Conservation (phyloP, 2,329 filamentous ascomycete genomes). For the Fusarium mexicanum region DNA sequence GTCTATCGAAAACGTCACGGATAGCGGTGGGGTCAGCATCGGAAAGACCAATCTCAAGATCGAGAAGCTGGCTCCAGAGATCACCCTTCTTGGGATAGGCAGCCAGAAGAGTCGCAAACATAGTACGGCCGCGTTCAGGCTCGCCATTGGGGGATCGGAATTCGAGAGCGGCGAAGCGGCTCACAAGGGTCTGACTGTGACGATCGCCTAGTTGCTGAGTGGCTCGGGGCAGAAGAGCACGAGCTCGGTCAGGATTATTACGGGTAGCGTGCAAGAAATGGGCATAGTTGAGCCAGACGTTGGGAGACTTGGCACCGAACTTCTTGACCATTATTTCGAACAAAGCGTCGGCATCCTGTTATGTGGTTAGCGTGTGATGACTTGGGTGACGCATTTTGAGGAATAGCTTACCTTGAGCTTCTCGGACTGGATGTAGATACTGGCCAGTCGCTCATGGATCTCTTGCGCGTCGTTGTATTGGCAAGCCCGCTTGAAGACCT, state of each 20-base stretch:
- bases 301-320: constrained; percentile 80
- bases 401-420: constrained; percentile 76
- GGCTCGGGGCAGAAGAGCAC: constrained; percentile 82
- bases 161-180: constrained; percentile 91
- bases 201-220: constrained; percentile 80
- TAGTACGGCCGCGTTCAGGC: constrained; percentile 89
- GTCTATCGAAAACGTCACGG: constrained; percentile 83
- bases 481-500: constrained; percentile 90
- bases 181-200: constrained; percentile 74
- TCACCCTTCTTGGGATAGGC: constrained; percentile 91
- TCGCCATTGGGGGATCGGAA: constrained; percentile 86
- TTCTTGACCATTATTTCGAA: constrained; percentile 91
- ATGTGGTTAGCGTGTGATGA: constrained; percentile 42
- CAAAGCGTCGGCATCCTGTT: constrained; percentile 84
- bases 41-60: constrained; percentile 77
- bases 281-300: constrained; percentile 94
- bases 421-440: constrained; percentile 92
- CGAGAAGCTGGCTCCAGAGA: constrained; percentile 91
- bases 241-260: constrained; percentile 75
- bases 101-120: constrained; percentile 88
- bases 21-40: constrained; percentile 66
- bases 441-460: constrained; percentile 87
- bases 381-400: background rate
- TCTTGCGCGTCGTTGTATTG: constrained; percentile 93
- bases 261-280: constrained; percentile 85